Conservation (phyloP, 2,329 filamentous ascomycete species). For the Talaromyces islandicus region DNA sequence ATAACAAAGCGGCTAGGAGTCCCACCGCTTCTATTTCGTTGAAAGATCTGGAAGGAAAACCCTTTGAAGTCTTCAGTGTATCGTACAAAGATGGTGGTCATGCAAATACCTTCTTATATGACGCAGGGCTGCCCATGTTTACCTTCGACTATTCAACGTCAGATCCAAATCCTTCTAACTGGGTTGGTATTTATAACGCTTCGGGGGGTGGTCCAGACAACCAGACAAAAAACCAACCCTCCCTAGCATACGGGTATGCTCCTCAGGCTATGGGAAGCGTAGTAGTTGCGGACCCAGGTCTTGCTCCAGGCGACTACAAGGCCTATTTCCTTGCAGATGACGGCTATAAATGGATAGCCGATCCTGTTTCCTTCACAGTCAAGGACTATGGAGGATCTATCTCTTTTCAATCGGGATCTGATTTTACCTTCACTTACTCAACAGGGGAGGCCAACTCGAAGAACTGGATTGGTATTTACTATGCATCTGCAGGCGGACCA, state of each 20-base stretch:
- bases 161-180: background rate
- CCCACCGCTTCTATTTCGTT: slow-evolving; percentile 20
- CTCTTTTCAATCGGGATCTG: background rate
- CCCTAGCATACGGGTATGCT: background rate
- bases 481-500: background rate
- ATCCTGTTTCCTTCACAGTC: background rate
- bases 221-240: background rate
- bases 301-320: background rate
- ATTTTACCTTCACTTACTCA: background rate
- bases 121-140: background rate
- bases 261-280: background rate
- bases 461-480: background rate
- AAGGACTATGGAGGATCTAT: background rate
- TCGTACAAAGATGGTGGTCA: background rate
- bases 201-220: background rate
- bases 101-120: background rate
- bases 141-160: background rate
- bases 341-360: background rate
- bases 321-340: background rate
- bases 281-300: background rate
- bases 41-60: slow-evolving; percentile 29
- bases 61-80: slow-evolving; percentile 10
- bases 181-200: background rate
- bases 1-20: background rate
- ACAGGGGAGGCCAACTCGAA: background rate